Conservation (phyloP, 257 asterid genomes). For the Linderniella brevidens region DNA sequence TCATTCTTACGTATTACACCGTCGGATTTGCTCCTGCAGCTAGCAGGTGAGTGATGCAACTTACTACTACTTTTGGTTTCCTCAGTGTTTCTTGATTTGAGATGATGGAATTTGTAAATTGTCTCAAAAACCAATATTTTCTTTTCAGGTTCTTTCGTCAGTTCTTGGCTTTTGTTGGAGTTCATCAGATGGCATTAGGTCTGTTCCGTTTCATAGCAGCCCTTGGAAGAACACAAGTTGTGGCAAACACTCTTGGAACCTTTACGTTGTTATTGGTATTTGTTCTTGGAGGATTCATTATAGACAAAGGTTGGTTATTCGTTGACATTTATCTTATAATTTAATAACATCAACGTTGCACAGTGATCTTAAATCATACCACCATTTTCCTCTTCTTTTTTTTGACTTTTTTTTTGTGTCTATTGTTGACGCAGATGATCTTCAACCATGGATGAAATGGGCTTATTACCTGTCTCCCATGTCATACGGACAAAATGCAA, state of each 20-base stretch:
- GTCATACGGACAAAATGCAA: conserved; percentile 54
- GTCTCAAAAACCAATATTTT: no score
- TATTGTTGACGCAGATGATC: conserved; percentile 28
- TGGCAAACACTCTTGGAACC: conserved; percentile 55
- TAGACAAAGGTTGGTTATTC: conserved; percentile 34
- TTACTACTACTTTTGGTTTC: neutral
- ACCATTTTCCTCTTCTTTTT: conserved; percentile 8
- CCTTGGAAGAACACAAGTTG: conserved; percentile 58
- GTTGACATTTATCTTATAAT: neutral
- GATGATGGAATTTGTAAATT: neutral
- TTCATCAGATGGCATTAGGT: conserved; percentile 62
- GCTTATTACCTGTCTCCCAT: conserved; percentile 51
- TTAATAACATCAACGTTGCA: no score
- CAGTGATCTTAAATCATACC: no score
- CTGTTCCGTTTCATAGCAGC: conserved; percentile 62
- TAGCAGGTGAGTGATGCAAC: conserved; percentile 38
- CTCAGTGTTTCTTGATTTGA: neutral
- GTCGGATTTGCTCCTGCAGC: conserved; percentile 64
- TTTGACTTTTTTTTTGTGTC: neutral
- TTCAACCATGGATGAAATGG: conserved; percentile 75
- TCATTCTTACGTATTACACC: conserved; percentile 50
- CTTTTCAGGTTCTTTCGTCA: conserved; percentile 38
- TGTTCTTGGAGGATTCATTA: conserved; percentile 61
- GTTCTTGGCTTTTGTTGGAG: conserved; percentile 41
- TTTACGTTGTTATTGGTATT: conserved; percentile 46